These are phyloP conservation scores for Scytalidium lignicola DNA, from an alignment of 2,329 filamentous ascomycete genomes.

Conservation along the genomic window DNA sequence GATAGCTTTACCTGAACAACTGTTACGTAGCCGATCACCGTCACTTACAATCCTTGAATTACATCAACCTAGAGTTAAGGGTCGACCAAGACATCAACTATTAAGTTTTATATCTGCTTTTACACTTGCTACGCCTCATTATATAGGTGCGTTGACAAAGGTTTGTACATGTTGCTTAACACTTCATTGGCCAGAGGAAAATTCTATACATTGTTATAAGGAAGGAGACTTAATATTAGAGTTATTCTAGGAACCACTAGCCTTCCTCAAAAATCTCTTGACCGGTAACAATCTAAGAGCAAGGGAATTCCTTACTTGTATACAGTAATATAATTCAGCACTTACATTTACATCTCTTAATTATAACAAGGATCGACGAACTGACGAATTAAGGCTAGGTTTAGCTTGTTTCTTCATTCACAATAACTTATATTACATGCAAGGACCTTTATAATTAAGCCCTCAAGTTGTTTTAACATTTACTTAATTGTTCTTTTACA, in stretches of 20 bases:
- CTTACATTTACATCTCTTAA: conserved; percentile 1
- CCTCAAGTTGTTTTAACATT: background rate
- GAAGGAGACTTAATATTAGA: background rate
- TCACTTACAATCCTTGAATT: too few species aligned
- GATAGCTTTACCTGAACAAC: too few species aligned
- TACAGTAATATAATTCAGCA: conserved; percentile 1
- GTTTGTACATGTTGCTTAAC: background rate
- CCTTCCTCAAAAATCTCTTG: background rate
- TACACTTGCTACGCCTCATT: too few species aligned
- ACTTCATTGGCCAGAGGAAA: background rate
- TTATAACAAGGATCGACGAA: conserved; percentile 2
- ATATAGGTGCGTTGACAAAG: too few species aligned
- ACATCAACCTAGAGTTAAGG: too few species aligned
- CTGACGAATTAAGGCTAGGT: background rate
- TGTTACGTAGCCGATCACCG: too few species aligned
- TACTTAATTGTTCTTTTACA: conserved; percentile 4
- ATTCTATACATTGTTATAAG: background rate
- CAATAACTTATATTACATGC: background rate
- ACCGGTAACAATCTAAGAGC: background rate
- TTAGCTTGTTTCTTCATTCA: conserved; percentile 2
- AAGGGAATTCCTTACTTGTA: conserved; percentile 1
- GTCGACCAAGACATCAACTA: too few species aligned
- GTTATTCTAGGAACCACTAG: background rate
- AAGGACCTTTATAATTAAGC: background rate
- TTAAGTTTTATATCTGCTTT: too few species aligned